Evolutionary conservation across 345 rosid genomes (phyloP), one percentile per base, ranked within the genome.

Genomic region (Noccaea bulbosa): DNA sequence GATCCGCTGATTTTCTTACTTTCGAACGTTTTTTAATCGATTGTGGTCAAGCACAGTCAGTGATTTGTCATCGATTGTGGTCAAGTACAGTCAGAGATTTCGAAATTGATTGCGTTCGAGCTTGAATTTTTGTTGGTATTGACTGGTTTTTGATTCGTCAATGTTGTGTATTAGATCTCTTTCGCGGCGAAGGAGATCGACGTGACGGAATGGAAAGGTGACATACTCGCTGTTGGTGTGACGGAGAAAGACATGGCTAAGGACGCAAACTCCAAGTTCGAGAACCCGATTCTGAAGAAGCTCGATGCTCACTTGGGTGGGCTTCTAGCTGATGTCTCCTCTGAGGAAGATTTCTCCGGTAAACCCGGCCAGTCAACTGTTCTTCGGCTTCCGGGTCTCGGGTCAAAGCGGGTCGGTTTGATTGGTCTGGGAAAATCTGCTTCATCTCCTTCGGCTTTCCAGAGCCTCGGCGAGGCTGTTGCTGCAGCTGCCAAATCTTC

Each of bases 281-380:
- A 87, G 65, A 94, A 94, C 60, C 69, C 91, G 4, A 83, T 89
- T 50, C 46, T 94, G 63, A 82, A 83, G 58, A 89, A 77, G 78
- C 84, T 94, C 8, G 99, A 94, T 71, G 72, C 88, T 20, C 80
- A 85, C 51, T 73, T 94, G 78, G 87, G 86, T 77, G 98, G 99
- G 67, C 85, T 88, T 49, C 66, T 91, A 8, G 86, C 89, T 53
- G 97, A 94, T 64, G 93, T 86, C 33, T 86, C 97, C 2, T 72
- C 82, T 1, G 99, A 94, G 86, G 99, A 94, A 85, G 96, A 89
- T 81, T 94, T 94, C 63, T 77, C 91, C 5, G 99, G 95, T 48
- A 94, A 91, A 84, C 65, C 81, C 5, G 96, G 97, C 10, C 96
- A 91, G 71, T 86, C 95, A 0, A 69, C 84, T 4, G 80, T 91